Conservation (phyloP, 495 filamentous ascomycete genomes). For the Clohesyomyces aquaticus region DNA sequence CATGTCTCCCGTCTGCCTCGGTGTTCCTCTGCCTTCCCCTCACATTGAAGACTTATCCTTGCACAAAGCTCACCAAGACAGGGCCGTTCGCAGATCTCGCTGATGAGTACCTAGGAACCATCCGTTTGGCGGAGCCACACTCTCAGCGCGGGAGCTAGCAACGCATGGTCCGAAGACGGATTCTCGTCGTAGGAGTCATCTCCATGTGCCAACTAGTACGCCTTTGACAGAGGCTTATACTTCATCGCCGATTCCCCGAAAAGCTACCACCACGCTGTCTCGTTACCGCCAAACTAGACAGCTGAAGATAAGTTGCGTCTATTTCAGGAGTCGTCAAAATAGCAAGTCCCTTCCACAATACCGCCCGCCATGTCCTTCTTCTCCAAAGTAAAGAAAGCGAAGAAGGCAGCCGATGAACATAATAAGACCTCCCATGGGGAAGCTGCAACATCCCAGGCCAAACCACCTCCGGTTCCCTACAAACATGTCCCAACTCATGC, state of each 20-base stretch:
- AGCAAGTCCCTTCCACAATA: neutral
- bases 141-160: constrained; percentile 18
- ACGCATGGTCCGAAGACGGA: neutral
- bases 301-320: too few species aligned
- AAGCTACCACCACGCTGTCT: neutral
- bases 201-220: neutral
- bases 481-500: constrained; percentile 45
- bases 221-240: neutral
- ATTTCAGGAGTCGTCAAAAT: too few species aligned
- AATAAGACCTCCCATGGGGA: constrained; percentile 6
- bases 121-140: too few species aligned
- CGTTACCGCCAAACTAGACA: too few species aligned
- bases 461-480: constrained; percentile 35
- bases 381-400: constrained; percentile 41
- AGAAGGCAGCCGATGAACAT: constrained; percentile 12
- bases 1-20: too few species aligned
- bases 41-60: too few species aligned
- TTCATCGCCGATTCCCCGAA: neutral
- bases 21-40: too few species aligned
- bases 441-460: constrained; percentile 18
- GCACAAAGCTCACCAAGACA: too few species aligned
- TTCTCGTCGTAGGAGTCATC: neutral
- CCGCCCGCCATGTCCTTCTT: constrained; percentile 42
- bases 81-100: too few species aligned
- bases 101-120: too few species aligned